These are phyloP conservation scores for Aspergillus flavus DNA, from an alignment of 2,329 filamentous ascomycete species.

Conservation along the genomic window DNA sequence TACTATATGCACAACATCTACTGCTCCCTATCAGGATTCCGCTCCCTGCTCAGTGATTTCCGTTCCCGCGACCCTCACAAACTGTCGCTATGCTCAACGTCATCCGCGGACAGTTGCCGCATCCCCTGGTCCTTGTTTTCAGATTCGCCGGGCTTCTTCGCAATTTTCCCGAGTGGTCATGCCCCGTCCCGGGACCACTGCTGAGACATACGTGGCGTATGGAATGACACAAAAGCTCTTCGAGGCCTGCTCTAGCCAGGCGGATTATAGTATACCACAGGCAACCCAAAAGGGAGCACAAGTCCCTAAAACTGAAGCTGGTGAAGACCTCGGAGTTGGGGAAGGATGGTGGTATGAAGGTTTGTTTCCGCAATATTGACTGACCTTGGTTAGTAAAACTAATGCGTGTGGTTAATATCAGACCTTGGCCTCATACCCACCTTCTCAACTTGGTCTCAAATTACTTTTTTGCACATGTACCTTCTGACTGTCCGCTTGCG, in stretches of 20 bases:
- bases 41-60: background rate
- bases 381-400: background rate
- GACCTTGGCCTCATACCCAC: constrained; percentile 79
- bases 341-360: constrained; percentile 80
- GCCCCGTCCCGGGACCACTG: constrained; percentile 43
- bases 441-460: constrained; percentile 94
- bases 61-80: background rate
- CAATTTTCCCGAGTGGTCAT: constrained; percentile 34
- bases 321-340: constrained; percentile 78
- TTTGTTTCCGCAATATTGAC: constrained; percentile 44
- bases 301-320: constrained; percentile 71
- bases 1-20: constrained; percentile 1
- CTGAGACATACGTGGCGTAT: constrained; percentile 76
- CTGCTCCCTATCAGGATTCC: background rate
- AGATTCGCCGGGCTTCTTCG: constrained; percentile 27
- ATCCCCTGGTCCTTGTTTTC: constrained; percentile 12
- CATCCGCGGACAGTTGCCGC: constrained; percentile 8
- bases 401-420: constrained; percentile 40
- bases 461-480: constrained; percentile 96
- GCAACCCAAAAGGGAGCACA: constrained; percentile 65
- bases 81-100: background rate
- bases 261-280: constrained; percentile 75
- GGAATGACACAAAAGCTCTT: constrained; percentile 77
- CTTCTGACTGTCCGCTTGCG: constrained; percentile 82
- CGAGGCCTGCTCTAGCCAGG: constrained; percentile 71